Evolutionary conservation across 345 rosid species (phyloP), one percentile per base, ranked within the genome.

Genomic region (Chamaenerion angustifolium): DNA sequence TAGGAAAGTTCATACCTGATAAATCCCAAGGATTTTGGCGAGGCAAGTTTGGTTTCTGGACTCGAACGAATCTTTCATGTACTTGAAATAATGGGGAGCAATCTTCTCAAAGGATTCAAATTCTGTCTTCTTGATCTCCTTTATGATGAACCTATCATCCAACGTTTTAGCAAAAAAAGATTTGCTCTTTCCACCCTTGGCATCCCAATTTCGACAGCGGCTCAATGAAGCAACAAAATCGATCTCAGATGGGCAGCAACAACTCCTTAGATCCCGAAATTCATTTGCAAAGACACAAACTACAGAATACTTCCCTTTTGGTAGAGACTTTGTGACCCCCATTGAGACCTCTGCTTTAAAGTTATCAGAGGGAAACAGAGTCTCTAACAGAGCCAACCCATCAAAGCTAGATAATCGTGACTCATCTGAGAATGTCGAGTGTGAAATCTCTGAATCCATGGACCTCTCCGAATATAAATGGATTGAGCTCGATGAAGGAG

Each of bases 111-210:
- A 92, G 10, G 98, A 92, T 45, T 84, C 90, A 40, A 72, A 85
- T 63, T 92, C 98, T 6, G 96, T 79, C 78, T 76, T 92, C 77
- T 82, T 82, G 57, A 92, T 85, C 70, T 92, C 96, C 80, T 92
- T 92, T 23, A 92, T 79, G 43, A 92, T 92, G 64, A 84, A 77
- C 72, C 96, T 67, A 61, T 76, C 78, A 66, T 92, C 98, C 51
- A 82, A 64, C 43, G 96, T 92, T 70, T 92, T 92, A 11, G 95
- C 88, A 8, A 92, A 92, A 43, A 84, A 57, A 3, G 84, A 76
- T 59, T 79, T 87, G 76, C 96, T 92, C 75, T 92, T 92, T 48
- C 98, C 98, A 57, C 98, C 96, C 54, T 92, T 80, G 18, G 98
- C 98, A 77, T 85, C 90, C 98, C 96, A 88, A 17, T 69, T 78